Percentiles rank a stretch among this genome's conserved stretches.
Conservation (phyloP, 352 stramenopile species). For the Poterioochromonas sp. region DNA sequence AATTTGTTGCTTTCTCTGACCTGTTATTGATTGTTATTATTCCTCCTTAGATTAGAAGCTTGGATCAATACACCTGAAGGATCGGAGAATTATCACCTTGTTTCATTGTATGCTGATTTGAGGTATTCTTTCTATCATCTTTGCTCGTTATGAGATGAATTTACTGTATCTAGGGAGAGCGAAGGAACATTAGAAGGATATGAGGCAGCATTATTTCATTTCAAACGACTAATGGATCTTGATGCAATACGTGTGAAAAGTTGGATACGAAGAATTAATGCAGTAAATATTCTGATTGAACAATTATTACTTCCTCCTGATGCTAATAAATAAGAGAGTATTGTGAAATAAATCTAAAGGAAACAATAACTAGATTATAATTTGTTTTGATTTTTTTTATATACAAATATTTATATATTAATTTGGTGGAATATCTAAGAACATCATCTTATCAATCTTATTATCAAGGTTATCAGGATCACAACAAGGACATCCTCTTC, state of each 20-base stretch:
- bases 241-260: neutral
- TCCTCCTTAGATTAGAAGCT: neutral
- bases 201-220: neutral
- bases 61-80: neutral
- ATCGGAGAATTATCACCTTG: neutral
- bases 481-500: slow-evolving; percentile 22
- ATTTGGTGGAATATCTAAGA: neutral
- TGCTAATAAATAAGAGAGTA: too few species aligned
- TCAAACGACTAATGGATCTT: neutral
- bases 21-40: neutral
- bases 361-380: too few species aligned
- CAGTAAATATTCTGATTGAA: too few species aligned
- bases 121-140: neutral
- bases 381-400: too few species aligned
- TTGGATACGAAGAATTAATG: neutral
- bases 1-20: neutral
- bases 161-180: neutral
- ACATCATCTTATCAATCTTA: slow-evolving; percentile 5
- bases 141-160: neutral
- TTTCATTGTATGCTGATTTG: neutral
- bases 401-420: too few species aligned
- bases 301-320: too few species aligned
- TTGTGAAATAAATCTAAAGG: too few species aligned
- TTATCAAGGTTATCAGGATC: slow-evolving; percentile 25
- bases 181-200: neutral